phyloP scores from a whole-genome alignment of 139 green algal species.

The Coelastrella sp. region DNA sequence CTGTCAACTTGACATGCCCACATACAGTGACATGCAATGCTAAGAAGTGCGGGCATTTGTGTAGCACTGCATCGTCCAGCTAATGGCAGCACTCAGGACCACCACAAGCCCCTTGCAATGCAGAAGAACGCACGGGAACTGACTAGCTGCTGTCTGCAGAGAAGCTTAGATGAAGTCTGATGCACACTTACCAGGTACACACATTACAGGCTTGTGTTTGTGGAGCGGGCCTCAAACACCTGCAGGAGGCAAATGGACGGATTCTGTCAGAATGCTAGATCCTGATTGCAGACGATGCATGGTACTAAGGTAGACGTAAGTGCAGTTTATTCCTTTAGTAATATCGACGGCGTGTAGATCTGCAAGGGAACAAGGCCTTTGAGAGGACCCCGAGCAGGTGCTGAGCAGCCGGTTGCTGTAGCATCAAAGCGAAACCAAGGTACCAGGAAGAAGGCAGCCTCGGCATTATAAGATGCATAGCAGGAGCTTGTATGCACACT shows the following conservation, averaged over 20 bases:
- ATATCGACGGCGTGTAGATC: constrained; percentile 41
- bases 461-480: constrained; percentile 44
- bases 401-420: constrained; percentile 39
- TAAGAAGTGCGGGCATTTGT: neutral
- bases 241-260: no score
- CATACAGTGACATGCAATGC: neutral
- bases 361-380: neutral
- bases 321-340: neutral
- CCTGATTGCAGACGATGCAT: no score
- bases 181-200: no score
- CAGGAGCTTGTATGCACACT: no score
- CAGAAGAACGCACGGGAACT: neutral
- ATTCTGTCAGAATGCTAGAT: no score
- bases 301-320: no score
- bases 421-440: constrained; percentile 47
- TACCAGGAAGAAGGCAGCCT: neutral
- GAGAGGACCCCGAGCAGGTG: constrained; percentile 30
- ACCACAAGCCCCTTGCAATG: constrained; percentile 45
- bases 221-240: no score
- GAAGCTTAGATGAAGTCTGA: no score
- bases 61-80: constrained; percentile 44
- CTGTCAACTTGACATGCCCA: neutral
- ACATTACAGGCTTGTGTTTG: no score
- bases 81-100: constrained; percentile 21
- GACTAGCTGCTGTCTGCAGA: no score